phyloP scores from a whole-genome alignment of 2,329 filamentous ascomycete species.

The Cladobotryum mycophilum region DNA sequence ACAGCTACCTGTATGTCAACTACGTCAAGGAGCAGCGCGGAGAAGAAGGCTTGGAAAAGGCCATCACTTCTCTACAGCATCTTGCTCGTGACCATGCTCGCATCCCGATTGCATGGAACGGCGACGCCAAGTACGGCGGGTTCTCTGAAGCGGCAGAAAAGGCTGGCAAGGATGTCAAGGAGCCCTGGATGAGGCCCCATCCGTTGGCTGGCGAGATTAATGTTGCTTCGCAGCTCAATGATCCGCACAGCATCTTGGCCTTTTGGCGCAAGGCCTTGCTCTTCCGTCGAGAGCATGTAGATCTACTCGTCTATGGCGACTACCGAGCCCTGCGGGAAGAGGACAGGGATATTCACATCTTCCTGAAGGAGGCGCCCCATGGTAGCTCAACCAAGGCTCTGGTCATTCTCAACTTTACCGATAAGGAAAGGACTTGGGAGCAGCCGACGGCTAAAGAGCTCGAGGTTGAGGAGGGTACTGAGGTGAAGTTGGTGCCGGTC shows the following conservation, averaged over 20 bases:
- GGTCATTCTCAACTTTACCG: slow-evolving; percentile 28
- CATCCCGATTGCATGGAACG: slow-evolving; percentile 62
- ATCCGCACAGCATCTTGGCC: slow-evolving; percentile 28
- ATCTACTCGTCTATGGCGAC: slow-evolving; percentile 30
- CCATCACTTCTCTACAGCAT: slow-evolving; percentile 25
- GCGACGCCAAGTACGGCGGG: slow-evolving; percentile 24
- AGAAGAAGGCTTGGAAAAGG: slow-evolving; percentile 29
- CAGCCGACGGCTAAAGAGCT: slow-evolving; percentile 19
- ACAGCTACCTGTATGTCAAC: slow-evolving; percentile 39
- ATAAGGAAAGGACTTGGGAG: slow-evolving; percentile 21
- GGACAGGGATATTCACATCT: slow-evolving; percentile 21
- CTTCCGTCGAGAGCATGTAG: slow-evolving; percentile 27
- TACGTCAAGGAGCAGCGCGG: slow-evolving; percentile 24
- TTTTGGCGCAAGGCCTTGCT: slow-evolving; percentile 27
- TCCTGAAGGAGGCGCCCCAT: slow-evolving; percentile 24
- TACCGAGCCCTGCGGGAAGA: slow-evolving; percentile 21
- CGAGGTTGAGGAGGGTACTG: slow-evolving; percentile 6
- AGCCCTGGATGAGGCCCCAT: slow-evolving; percentile 30
- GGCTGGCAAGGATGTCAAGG: slow-evolving; percentile 19
- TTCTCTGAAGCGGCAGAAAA: slow-evolving; percentile 32
- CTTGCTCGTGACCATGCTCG: slow-evolving; percentile 55
- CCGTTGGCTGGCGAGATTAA: slow-evolving; percentile 40
- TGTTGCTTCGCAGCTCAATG: slow-evolving; percentile 45
- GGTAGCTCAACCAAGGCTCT: slow-evolving; percentile 18
- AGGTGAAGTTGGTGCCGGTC: slow-evolving; percentile 19